phyloP scores from a whole-genome alignment of 1,284 basidiomycete species.

The Golubevia pallescens region DNA sequence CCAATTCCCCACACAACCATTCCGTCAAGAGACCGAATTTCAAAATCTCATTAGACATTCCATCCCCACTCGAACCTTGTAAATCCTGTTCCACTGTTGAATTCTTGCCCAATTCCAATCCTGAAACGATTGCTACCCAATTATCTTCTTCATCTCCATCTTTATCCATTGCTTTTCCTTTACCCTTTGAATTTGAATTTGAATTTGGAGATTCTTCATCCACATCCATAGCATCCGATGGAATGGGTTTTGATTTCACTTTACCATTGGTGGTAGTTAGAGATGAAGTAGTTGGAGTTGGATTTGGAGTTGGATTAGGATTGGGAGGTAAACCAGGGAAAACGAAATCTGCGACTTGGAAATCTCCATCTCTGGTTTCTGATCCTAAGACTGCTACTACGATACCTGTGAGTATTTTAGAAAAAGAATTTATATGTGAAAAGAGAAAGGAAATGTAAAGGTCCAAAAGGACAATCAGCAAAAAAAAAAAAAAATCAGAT shows the following conservation, averaged over 20 bases:
- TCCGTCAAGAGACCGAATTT: conserved; percentile 67
- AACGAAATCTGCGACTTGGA: conserved; percentile 90
- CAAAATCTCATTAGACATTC: not conserved
- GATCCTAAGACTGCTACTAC: conserved; percentile 87
- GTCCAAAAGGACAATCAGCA: not conserved
- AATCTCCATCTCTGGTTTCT: conserved; percentile 87
- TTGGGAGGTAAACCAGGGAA: conserved; percentile 81
- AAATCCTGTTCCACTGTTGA: conserved; percentile 4
- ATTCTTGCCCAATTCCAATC: conserved; percentile 66
- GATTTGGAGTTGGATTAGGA: conserved; percentile 20
- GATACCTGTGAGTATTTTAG: conserved; percentile 74
- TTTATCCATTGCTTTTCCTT: not conserved
- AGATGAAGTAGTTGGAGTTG: no score
- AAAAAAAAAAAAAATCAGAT: no score
- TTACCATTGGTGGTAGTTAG: not conserved
- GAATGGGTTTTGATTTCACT: no score
- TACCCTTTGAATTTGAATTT: conserved; percentile 7
- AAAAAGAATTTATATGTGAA: conserved; percentile 6
- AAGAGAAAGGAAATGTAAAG: no score
- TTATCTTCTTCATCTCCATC: conserved; percentile 4
- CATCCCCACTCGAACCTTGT: not conserved
- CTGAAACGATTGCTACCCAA: conserved; percentile 85
- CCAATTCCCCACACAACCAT: conserved; percentile 83
- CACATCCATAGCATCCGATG: no score
- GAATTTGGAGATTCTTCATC: no score